A percentile compares a stretch with the other conserved stretches of the same genome.
Evolutionary conservation across 148 eudicot genomes (phyloP).

Genomic region (Beta vulgaris): DNA sequence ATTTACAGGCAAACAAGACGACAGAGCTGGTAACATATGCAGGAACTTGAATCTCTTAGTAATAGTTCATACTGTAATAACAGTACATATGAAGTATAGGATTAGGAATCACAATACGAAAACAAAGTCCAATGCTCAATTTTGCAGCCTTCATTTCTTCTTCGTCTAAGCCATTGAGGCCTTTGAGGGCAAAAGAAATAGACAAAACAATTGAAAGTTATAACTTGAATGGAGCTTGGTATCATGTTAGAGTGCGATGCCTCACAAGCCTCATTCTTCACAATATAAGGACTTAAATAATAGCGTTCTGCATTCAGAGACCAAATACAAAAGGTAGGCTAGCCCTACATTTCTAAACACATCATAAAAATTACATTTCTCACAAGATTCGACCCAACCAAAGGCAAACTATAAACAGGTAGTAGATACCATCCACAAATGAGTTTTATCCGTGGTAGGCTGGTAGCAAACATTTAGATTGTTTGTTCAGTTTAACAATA

Average conservation of each 20-base stretch:
- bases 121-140: not conserved
- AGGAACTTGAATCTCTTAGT: slow-evolving; percentile 1
- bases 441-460: not conserved
- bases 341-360: not conserved
- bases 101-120: not conserved
- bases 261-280: not conserved
- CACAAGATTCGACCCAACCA: not conserved
- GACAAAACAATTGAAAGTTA: not conserved
- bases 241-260: not conserved
- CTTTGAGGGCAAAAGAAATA: not conserved
- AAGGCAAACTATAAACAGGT: not conserved
- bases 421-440: not conserved
- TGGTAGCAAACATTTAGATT: not conserved
- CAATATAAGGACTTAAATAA: not conserved
- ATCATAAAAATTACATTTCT: not conserved
- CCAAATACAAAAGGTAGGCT: not conserved
- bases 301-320: not conserved
- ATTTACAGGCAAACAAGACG: not conserved
- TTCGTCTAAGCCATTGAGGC: not conserved
- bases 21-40: slow-evolving; percentile 1
- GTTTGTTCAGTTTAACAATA: not conserved
- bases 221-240: not conserved
- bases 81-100: not conserved
- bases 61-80: not conserved
- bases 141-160: not conserved